A percentile compares a stretch with the other conserved stretches of the same genome.
phyloP scores from a whole-genome alignment of 352 stramenopile genomes.

The Globisporangium perplexum region DNA sequence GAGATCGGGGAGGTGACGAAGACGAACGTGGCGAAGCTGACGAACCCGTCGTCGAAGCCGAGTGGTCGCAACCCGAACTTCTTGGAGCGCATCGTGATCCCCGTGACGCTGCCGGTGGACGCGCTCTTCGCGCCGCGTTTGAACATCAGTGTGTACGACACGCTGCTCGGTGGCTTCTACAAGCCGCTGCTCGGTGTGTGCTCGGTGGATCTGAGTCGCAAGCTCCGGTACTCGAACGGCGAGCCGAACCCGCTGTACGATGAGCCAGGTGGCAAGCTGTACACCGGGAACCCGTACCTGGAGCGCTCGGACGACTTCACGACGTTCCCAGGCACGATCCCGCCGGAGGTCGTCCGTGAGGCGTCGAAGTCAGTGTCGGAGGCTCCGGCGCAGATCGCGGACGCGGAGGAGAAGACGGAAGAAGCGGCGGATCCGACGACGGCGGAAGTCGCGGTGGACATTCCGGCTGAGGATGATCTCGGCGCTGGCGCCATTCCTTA shows the following conservation, averaged over 20 bases:
- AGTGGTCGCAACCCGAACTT: slow-evolving; percentile 86
- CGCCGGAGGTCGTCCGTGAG: slow-evolving; percentile 10
- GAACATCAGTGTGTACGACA: slow-evolving; percentile 83
- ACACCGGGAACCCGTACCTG: slow-evolving; percentile 53
- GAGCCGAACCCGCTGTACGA: slow-evolving; percentile 56
- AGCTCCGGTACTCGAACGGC: slow-evolving; percentile 68
- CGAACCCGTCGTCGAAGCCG: slow-evolving; percentile 71
- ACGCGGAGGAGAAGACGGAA: not conserved
- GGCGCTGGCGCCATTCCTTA: slow-evolving; percentile 12
- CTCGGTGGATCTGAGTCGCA: slow-evolving; percentile 64
- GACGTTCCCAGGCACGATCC: slow-evolving; percentile 46
- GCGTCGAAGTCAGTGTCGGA: not conserved
- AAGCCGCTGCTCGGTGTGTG: slow-evolving; percentile 75
- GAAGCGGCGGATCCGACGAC: slow-evolving; percentile 4
- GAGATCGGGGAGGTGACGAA: slow-evolving; percentile 66
- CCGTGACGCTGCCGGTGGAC: slow-evolving; percentile 79
- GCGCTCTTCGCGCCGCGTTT: slow-evolving; percentile 79
- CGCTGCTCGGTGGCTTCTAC: slow-evolving; percentile 78
- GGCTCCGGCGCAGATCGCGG: not conserved
- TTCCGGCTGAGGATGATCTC: slow-evolving; percentile 6
- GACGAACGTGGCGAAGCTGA: slow-evolving; percentile 58
- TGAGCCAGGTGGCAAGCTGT: slow-evolving; percentile 25
- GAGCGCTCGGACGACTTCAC: slow-evolving; percentile 51
- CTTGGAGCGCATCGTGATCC: slow-evolving; percentile 78
- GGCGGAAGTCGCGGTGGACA: not conserved